Base-by-base conservation (phyloP, 371 early-diverging fungal species). In the Batkoa obscura region DNA sequence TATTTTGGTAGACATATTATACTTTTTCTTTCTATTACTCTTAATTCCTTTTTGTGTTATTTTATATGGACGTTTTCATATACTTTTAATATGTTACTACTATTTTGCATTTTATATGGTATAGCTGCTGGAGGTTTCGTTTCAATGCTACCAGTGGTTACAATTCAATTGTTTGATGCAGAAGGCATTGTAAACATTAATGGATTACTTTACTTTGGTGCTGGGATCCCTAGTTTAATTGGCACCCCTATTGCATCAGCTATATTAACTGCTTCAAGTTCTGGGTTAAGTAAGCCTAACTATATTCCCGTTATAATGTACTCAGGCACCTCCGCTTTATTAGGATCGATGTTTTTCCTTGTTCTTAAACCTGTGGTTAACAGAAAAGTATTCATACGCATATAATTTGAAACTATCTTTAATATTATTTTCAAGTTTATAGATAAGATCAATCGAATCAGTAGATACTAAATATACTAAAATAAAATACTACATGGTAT, bases 1-100 rank as follows among this genome's bases (percentile, higher is more conserved):
- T 59, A 58, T n/a, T 61, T 81, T 34, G 88, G 88, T 1, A 70
- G 75, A 38, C 64, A 82, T 59, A 76, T 76, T 51, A 65, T 72
- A 0, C 60, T 75, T 15, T 57, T 63, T 3, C 43, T 73, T 3
- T 74, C 75, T 49, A 64, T 75, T 0, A 55, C 67, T 34, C 45
- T 72, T 3, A 68, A 52, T 64, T 70, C 0, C 60, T 72, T 23
- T 59, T 63, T 6, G 42, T 71, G 3, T 3, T 75, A 0, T 55
- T 67, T 42, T 45, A 69, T 5, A 68, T 75, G 17, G 64, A 74
- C 6, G 53, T 79, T 1, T 68, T 75, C 61, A 65, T 74, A 2
- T 68, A 68, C 4, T 64, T 61, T 0, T 61, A 66, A 12, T 73
- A 68, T 0, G 63, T 65, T 1, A 70, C 71, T 73, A 4, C 62